Evolutionary conservation across 2,329 filamentous ascomycete genomes (phyloP), one percentile per base, ranked within the genome.

Genomic region (Cryphonectria naterciae): DNA sequence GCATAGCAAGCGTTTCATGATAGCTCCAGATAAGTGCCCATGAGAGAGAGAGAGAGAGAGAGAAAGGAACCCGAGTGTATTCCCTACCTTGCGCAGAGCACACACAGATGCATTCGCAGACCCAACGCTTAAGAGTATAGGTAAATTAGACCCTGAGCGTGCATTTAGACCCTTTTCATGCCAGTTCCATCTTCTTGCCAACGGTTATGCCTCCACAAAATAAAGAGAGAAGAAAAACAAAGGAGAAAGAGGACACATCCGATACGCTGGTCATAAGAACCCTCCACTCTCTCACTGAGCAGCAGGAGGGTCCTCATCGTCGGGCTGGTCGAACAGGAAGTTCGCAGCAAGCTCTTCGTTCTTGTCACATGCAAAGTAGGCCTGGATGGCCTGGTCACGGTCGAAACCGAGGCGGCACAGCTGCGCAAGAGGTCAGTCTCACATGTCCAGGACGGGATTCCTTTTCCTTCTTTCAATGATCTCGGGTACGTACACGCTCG

Each of bases 311-410:
- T 92, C 90, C 49, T 93, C 91, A 64, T 98, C 95, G 73, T 97
- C 94, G 13, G 95, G 95, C 83, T 98, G 94, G 77, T 99, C 96
- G 79, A 99, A 99, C 72, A 99, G 86, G 82, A 98, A 98, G 83
- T 99, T 99, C 74, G 96, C 96, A 0, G 96, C 96, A 67, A 99
- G 87, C 83, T 99, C 96, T 83, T 99, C 96, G 81, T 99, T 98
- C 88, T 98, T 99, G 83, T 99, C 96, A 82, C 96, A 99, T 46
- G 96, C 96, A 80, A 99, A 99, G 84, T 98, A 99, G 37, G 96
- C 96, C 83, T 99, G 95, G 75, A 98, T 97, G 67, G 96, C 96
- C 76, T 94, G 89, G 76, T 98, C 94, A 72, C 95, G 91, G 77
- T 95, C 91, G 80, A 99, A 99, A 49, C 96, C 96, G 61, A 99